Evolutionary conservation across 2,329 filamentous ascomycete species (phyloP).

Genomic region (Diaporthe sp.): DNA sequence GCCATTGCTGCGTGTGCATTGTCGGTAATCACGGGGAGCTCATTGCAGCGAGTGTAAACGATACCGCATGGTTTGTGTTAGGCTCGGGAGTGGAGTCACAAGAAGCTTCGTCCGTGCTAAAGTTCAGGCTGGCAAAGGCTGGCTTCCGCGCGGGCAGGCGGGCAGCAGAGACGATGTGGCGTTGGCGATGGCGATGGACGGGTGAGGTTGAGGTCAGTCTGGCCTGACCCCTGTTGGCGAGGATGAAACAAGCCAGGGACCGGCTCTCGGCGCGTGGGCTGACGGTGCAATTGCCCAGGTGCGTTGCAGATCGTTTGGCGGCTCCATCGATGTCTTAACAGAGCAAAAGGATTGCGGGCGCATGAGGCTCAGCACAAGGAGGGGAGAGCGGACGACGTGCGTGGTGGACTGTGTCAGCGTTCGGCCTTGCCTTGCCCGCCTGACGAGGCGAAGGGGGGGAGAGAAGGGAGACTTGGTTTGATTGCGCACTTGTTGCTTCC

Average conservation of each 20-base stretch:
- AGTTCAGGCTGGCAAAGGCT: constrained; percentile 1
- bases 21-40: neutral
- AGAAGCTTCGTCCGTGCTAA: constrained; percentile 22
- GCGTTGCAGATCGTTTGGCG: constrained; percentile 26
- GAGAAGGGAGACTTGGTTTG: constrained; percentile 5
- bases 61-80: constrained; percentile 5
- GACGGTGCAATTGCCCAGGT: constrained; percentile 34
- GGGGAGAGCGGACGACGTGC: constrained; percentile 16
- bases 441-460: constrained; percentile 5
- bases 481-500: constrained; percentile 25
- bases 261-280: constrained; percentile 29
- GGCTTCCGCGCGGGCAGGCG: neutral
- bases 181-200: neutral
- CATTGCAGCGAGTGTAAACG: neutral
- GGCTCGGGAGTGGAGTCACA: constrained; percentile 16
- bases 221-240: constrained; percentile 29
- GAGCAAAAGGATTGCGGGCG: constrained; percentile 23
- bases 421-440: constrained; percentile 15
- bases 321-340: constrained; percentile 12
- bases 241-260: constrained; percentile 36
- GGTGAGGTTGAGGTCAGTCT: constrained; percentile 30
- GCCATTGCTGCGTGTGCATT: neutral
- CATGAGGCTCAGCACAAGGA: constrained; percentile 20
- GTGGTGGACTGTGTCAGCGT: constrained; percentile 10
- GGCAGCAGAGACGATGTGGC: constrained; percentile 7